A percentile compares a stretch with the other conserved stretches of the same genome.
These are phyloP conservation scores for Exophiala phaeomuriformis DNA, from an alignment of 2,329 filamentous ascomycete species.

Conservation along the genomic window DNA sequence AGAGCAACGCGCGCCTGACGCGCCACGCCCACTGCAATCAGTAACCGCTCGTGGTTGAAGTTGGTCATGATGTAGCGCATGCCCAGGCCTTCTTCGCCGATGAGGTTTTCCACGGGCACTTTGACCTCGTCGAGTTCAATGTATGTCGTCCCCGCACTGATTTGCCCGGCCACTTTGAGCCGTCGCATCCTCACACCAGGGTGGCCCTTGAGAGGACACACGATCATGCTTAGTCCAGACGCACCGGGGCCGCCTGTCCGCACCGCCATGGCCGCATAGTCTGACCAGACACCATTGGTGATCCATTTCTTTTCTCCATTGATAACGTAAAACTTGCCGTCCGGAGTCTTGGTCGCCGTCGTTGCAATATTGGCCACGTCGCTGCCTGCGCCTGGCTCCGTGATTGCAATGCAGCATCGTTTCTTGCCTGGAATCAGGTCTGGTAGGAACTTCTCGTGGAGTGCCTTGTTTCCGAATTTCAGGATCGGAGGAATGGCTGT, in stretches of 20 bases:
- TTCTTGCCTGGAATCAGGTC: conserved; percentile 61
- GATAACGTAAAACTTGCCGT: conserved; percentile 61
- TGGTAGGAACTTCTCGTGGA: conserved; percentile 61
- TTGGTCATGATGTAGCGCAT: conserved; percentile 72
- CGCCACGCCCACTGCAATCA: conserved; percentile 58
- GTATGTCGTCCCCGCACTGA: conserved; percentile 62
- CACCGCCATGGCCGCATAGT: conserved; percentile 64
- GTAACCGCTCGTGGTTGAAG: conserved; percentile 70
- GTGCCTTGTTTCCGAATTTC: conserved; percentile 56
- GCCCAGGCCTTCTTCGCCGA: conserved; percentile 62
- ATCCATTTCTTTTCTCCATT: conserved; percentile 72
- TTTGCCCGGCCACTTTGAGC: conserved; percentile 59
- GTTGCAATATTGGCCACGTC: conserved; percentile 69
- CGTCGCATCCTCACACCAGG: conserved; percentile 62
- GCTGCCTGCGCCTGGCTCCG: conserved; percentile 65
- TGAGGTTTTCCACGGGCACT: conserved; percentile 62
- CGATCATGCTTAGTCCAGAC: conserved; percentile 56
- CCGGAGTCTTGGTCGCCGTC: conserved; percentile 53
- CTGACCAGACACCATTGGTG: conserved; percentile 64
- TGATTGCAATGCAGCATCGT: conserved; percentile 68
- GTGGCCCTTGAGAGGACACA: conserved; percentile 62
- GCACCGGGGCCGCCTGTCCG: conserved; percentile 61
- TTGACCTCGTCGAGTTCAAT: conserved; percentile 70
- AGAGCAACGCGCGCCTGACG: conserved; percentile 57
- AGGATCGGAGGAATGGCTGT: conserved; percentile 60